phyloP scores from a whole-genome alignment of 129 eudicot species.

The Pittosporum tobira region DNA sequence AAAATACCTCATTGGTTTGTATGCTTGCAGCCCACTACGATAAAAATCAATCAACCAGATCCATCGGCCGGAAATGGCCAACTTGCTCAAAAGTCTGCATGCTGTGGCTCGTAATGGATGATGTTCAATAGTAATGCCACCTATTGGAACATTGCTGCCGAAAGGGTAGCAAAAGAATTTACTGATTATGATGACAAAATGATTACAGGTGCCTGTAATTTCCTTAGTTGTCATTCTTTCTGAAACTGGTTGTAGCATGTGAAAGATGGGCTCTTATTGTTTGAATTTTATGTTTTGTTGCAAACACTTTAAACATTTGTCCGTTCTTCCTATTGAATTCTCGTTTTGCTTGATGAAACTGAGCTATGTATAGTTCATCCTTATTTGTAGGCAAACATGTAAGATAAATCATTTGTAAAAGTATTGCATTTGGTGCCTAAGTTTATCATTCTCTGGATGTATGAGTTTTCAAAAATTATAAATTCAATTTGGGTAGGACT shows the following conservation, averaged over 20 bases:
- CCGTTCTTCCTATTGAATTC: too few relatives aligned
- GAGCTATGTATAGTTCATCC: not conserved
- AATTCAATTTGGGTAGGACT: too few relatives aligned
- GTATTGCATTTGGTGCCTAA: not conserved
- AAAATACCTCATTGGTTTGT: not conserved
- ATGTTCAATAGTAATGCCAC: not conserved
- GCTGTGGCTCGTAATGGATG: slow-evolving; percentile 29
- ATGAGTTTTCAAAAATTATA: too few relatives aligned
- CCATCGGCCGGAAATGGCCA: slow-evolving; percentile 25
- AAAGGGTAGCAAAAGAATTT: not conserved
- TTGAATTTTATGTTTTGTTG: not conserved
- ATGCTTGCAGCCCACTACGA: slow-evolving; percentile 28
- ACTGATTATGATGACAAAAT: not conserved
- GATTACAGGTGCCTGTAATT: not conserved
- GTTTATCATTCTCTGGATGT: too few relatives aligned
- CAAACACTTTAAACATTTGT: not conserved
- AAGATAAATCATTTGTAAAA: not conserved
- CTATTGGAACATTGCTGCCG: too few relatives aligned
- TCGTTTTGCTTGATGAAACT: not conserved
- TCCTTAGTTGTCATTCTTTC: not conserved
- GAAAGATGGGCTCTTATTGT: too few relatives aligned
- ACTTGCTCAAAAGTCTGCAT: slow-evolving; percentile 36
- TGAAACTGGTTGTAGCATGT: not conserved
- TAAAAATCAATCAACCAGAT: slow-evolving; percentile 33
- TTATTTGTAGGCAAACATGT: not conserved